Conservation (phyloP, 306 rosid genomes). For the Lathyrus aphaca region DNA sequence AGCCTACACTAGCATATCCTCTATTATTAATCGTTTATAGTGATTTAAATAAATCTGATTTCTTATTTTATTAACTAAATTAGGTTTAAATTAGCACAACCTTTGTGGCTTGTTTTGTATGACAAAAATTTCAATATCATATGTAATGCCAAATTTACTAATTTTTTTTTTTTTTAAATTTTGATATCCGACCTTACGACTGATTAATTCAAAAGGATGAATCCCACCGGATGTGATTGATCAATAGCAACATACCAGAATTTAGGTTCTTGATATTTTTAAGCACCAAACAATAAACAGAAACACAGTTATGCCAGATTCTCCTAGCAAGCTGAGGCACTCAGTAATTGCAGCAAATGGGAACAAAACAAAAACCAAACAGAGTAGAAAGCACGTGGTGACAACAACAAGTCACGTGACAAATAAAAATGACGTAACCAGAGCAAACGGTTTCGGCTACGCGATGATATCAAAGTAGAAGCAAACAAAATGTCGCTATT, state of each 20-base stretch:
- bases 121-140: background rate
- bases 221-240: too few species aligned
- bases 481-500: conserved; percentile 27
- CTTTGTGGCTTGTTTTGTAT: background rate
- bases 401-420: background rate
- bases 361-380: conserved; percentile 1
- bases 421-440: background rate
- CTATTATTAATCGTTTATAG: too few species aligned
- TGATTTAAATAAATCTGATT: too few species aligned
- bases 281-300: too few species aligned
- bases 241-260: background rate
- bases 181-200: too few species aligned
- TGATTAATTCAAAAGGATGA: too few species aligned
- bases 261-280: too few species aligned
- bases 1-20: too few species aligned
- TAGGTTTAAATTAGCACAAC: background rate
- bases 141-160: background rate
- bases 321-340: background rate
- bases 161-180: too few species aligned
- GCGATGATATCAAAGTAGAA: conserved; percentile 46
- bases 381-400: conserved; percentile 2
- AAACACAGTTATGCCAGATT: background rate
- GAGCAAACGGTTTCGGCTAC: conserved; percentile 34
- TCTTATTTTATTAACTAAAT: too few species aligned
- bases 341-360: background rate